A percentile compares a stretch with the other conserved stretches of the same genome.
Evolutionary conservation across 2,329 filamentous ascomycete genomes (phyloP).

Genomic region (Microsporum ferrugineum): DNA sequence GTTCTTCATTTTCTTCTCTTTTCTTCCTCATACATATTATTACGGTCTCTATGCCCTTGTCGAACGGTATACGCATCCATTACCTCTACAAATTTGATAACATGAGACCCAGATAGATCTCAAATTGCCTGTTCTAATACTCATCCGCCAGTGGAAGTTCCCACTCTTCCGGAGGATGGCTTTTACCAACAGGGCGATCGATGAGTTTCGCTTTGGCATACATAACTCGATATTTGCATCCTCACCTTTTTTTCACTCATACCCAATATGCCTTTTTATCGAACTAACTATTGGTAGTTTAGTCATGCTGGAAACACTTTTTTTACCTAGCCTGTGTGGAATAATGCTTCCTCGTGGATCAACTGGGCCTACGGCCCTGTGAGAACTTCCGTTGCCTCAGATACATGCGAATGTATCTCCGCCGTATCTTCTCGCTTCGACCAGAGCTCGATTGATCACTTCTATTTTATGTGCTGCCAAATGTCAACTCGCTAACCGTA

Average conservation of each 20-base stretch:
- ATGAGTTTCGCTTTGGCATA: constrained; percentile 38
- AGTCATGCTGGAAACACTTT: not conserved
- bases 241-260: not conserved
- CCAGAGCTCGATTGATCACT: not conserved
- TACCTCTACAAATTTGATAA: constrained; percentile 33
- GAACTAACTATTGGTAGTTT: not conserved
- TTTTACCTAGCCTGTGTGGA: not conserved
- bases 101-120: constrained; percentile 31
- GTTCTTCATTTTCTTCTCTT: constrained; percentile 16
- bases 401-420: not conserved
- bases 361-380: not conserved
- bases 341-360: not conserved
- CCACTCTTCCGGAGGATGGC: not conserved
- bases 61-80: constrained; percentile 17
- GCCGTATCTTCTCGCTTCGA: not conserved
- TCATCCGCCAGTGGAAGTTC: constrained; percentile 20
- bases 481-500: not conserved
- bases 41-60: constrained; percentile 39
- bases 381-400: not conserved
- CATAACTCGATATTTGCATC: constrained; percentile 14
- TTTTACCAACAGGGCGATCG: constrained; percentile 15
- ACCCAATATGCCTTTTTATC: not conserved
- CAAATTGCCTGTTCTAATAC: constrained; percentile 35
- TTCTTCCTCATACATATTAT: constrained; percentile 18
- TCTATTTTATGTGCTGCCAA: not conserved